phyloP scores from a whole-genome alignment of 441 rosid species.

The Erodium moschatum region DNA sequence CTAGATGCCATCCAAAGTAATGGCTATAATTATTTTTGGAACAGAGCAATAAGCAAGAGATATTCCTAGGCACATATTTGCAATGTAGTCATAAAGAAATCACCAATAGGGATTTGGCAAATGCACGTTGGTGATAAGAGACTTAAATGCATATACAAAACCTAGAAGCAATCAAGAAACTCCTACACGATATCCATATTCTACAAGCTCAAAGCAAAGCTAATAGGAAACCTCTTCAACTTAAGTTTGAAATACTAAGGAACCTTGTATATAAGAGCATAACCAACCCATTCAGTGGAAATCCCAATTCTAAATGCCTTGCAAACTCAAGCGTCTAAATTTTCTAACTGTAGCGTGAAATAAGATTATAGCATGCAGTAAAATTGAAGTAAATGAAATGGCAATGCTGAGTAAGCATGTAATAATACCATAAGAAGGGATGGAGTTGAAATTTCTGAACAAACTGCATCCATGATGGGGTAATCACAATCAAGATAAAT shows the following conservation, averaged over 20 bases:
- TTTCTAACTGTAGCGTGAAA: neutral
- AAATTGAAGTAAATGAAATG: neutral
- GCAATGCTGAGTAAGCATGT: neutral
- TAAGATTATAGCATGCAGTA: neutral
- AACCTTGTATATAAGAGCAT: no score
- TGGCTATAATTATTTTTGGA: neutral
- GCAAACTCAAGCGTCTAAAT: neutral
- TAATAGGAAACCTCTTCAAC: no score
- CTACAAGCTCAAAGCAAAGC: no score
- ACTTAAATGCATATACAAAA: no score
- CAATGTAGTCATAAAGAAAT: no score
- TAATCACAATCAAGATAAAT: conserved; percentile 32
- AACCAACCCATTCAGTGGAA: no score
- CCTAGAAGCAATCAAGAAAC: no score
- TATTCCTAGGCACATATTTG: neutral
- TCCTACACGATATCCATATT: no score
- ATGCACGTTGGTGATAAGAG: no score
- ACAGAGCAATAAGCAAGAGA: neutral
- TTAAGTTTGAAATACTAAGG: no score
- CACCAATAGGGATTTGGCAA: no score
- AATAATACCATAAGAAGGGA: conserved; percentile 64
- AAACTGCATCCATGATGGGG: conserved; percentile 81
- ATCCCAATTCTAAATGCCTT: no score
- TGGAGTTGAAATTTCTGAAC: conserved; percentile 65
- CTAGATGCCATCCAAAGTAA: neutral